phyloP scores from a whole-genome alignment of 305 asterid species.

The Fraxinus angustifolia region DNA sequence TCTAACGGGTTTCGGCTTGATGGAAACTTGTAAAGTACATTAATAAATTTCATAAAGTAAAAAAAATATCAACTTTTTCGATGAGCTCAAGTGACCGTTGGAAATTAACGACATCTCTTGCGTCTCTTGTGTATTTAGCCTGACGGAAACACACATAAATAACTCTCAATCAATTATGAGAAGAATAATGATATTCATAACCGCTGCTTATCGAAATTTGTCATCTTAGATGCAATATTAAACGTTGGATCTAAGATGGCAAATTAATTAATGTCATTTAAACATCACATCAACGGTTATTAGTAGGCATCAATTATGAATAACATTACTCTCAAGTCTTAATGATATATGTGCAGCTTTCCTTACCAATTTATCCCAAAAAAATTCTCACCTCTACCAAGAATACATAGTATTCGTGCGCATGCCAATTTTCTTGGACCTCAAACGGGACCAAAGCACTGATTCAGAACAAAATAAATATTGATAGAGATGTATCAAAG shows the following conservation, averaged over 20 bases:
- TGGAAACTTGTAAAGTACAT: background rate
- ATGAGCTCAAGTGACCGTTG: background rate
- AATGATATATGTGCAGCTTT: background rate
- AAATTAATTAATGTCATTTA: no score
- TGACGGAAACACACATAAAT: no score
- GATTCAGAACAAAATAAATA: background rate
- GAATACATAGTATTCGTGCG: background rate
- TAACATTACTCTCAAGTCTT: no score
- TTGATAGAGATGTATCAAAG: background rate
- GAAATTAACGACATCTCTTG: background rate
- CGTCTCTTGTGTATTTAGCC: background rate
- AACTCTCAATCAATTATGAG: background rate
- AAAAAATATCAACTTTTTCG: background rate
- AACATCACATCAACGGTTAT: background rate
- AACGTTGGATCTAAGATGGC: no score
- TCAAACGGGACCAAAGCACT: background rate
- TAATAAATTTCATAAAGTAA: no score
- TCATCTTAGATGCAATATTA: no score
- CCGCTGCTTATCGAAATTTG: no score
- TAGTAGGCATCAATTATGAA: no score
- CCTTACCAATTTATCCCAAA: background rate
- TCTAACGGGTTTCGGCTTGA: background rate
- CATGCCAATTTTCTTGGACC: background rate
- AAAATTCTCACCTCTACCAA: background rate
- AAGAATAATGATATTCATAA: background rate